Evolutionary conservation across 1,139 yeast genomes (phyloP), one percentile per base, ranked within the genome.

Genomic region (Scheffersomyces titani): DNA sequence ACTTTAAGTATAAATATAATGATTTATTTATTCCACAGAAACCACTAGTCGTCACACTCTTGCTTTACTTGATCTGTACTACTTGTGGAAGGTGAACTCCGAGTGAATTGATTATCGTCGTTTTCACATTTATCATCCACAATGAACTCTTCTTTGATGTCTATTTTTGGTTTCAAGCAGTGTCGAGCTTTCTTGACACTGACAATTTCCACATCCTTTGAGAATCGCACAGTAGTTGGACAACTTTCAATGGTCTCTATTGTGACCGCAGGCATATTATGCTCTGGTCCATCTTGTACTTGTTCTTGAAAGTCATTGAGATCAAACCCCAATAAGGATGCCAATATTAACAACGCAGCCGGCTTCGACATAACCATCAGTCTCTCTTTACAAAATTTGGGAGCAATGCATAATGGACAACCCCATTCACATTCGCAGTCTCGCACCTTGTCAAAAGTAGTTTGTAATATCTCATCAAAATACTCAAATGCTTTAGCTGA

Each of bases 341-440:
- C 87, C 16, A 93, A 66, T 3, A 94, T 85, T 1, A 94, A 78
- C n/a, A 84, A 74, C 0, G 97, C 92, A 0, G 96, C 98, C 3
- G 90, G 89, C 65, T 93, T 93, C 0, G 97, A 92, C 64, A 93
- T 77, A 6, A 94, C 98, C 54, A 88, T 74, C 69, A 90, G 87
- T 65, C 84, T 82, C 70, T 94, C 99, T 56, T 86, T 85, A 72
- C 99, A 94, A 57, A 83, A 84, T 1, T 90, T 77, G 1, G 91
- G 88, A 1, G 93, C 90, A 36, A 90, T 86, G 75, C 99, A 94
- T 52, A 85, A 84, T 0, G 97, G 97, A 72, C 99, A 94, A 0
- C 99, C 99, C 82, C 87, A 84, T 3, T 81, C 86, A 75, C 98
- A 94, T 0, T 82, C 81, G 70, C 99, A 94, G 13, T 76, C 80